Evolutionary conservation across 768 basidiomycete species (phyloP).

Genomic region (Russula sp.): DNA sequence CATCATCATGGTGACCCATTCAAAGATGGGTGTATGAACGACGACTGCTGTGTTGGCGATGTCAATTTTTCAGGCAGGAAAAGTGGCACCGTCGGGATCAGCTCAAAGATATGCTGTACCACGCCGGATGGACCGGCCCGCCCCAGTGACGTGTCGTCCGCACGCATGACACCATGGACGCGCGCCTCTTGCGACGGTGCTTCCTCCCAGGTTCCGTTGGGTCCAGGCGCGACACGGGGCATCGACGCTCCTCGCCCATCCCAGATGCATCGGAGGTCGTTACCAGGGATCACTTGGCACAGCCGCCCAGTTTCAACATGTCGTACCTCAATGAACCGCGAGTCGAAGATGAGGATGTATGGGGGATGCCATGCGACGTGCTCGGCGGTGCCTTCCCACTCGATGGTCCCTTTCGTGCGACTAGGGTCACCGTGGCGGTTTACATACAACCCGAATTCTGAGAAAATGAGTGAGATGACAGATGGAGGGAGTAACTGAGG

Average conservation of each 20-base stretch:
- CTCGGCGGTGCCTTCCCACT: conserved; percentile 94
- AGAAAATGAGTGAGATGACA: conserved; percentile 12
- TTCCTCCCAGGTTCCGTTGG: conserved; percentile 46
- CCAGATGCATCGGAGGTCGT: conserved; percentile 84
- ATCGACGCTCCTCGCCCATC: conserved; percentile 62
- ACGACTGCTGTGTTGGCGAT: conserved; percentile 38
- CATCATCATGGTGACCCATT: conserved; percentile 36
- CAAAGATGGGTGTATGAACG: conserved; percentile 38
- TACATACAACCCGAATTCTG: conserved; percentile 91
- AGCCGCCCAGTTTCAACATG: conserved; percentile 78
- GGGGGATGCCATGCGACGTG: conserved; percentile 87
- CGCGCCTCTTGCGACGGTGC: conserved; percentile 70
- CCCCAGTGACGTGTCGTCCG: conserved; percentile 39
- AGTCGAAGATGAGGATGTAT: conserved; percentile 83
- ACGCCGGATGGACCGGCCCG: conserved; percentile 41
- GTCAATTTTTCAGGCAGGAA: conserved; percentile 46
- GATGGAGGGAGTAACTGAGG: neutral
- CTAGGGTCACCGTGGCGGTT: conserved; percentile 89
- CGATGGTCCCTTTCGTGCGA: conserved; percentile 65
- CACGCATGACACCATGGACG: conserved; percentile 85
- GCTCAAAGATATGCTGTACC: conserved; percentile 73
- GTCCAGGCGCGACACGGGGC: conserved; percentile 41
- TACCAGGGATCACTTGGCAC: conserved; percentile 77
- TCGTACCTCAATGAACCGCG: conserved; percentile 87
- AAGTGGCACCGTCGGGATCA: conserved; percentile 63